Conservation (phyloP, 2,329 filamentous ascomycete genomes). For the Cladosporium sp. region DNA sequence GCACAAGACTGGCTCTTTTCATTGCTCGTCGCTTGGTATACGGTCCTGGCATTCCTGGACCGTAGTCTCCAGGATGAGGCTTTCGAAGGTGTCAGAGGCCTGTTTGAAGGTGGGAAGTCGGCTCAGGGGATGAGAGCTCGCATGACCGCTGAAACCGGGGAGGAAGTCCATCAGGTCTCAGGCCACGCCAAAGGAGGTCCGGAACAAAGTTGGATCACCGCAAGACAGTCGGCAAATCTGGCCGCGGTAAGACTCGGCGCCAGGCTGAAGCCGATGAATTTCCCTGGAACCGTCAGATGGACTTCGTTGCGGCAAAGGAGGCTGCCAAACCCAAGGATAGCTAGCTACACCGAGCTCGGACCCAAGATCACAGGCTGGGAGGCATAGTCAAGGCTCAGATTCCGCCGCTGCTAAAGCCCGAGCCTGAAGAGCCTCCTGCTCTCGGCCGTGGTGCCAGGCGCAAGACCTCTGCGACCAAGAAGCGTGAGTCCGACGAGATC, state of each 20-base stretch:
- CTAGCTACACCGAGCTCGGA: constrained; percentile 19
- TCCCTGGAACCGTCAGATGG: constrained; percentile 29
- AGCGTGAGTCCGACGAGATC: constrained; percentile 2
- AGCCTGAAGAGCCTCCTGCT: not conserved
- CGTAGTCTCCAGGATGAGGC: constrained; percentile 56
- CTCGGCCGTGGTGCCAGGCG: not conserved
- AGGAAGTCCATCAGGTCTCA: too few species aligned
- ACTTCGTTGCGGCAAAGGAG: constrained; percentile 24
- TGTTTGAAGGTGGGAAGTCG: too few species aligned
- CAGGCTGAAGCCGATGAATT: constrained; percentile 25
- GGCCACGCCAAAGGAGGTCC: constrained; percentile 14
- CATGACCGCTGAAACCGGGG: too few species aligned
- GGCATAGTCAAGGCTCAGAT: too few species aligned
- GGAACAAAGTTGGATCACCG: constrained; percentile 2
- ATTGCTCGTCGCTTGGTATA: constrained; percentile 74
- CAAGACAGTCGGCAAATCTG: constrained; percentile 19
- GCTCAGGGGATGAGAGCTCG: too few species aligned
- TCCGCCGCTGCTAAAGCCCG: not conserved
- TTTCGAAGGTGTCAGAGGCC: too few species aligned
- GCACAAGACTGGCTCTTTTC: constrained; percentile 26
- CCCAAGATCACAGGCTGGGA: constrained; percentile 17
- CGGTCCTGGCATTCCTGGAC: constrained; percentile 65
- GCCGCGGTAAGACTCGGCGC: constrained; percentile 19
- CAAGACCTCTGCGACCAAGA: not conserved
- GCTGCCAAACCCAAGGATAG: constrained; percentile 20